Evolutionary conservation across 148 eudicot genomes (phyloP).

Genomic region (Fallopia convolvulus): DNA sequence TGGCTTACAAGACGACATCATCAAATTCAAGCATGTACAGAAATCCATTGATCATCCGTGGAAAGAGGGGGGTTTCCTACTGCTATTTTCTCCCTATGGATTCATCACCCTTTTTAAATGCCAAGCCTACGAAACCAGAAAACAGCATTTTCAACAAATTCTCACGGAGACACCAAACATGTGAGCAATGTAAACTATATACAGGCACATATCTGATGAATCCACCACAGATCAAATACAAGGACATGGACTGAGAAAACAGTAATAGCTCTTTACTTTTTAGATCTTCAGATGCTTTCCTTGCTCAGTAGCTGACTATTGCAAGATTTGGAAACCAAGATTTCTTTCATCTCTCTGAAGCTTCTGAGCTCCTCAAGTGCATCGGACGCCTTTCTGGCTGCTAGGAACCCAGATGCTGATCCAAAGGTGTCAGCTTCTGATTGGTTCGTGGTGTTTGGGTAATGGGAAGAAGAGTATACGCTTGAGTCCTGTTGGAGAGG

Average conservation of each 20-base stretch:
- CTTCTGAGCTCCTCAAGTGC: conserved; percentile 79
- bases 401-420: conserved; percentile 43
- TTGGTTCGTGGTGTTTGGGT: conserved; percentile 24
- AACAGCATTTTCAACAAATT: background rate
- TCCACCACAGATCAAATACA: background rate
- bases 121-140: background rate
- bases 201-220: background rate
- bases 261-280: background rate
- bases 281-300: conserved; percentile 8
- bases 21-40: background rate
- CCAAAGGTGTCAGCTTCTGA: conserved; percentile 35
- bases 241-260: background rate
- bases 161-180: background rate
- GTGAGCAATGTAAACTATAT: background rate
- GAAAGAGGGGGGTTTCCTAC: background rate
- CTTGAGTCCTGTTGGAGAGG: conserved; percentile 81
- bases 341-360: conserved; percentile 61
- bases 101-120: conserved; percentile 1
- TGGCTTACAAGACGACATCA: background rate
- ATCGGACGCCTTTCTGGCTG: conserved; percentile 66
- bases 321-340: conserved; percentile 57
- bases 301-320: conserved; percentile 23
- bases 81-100: background rate
- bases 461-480: conserved; percentile 27
- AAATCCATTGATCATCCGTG: background rate